Conservation (phyloP, 768 basidiomycete genomes). For the Pulveroboletus sp. region DNA sequence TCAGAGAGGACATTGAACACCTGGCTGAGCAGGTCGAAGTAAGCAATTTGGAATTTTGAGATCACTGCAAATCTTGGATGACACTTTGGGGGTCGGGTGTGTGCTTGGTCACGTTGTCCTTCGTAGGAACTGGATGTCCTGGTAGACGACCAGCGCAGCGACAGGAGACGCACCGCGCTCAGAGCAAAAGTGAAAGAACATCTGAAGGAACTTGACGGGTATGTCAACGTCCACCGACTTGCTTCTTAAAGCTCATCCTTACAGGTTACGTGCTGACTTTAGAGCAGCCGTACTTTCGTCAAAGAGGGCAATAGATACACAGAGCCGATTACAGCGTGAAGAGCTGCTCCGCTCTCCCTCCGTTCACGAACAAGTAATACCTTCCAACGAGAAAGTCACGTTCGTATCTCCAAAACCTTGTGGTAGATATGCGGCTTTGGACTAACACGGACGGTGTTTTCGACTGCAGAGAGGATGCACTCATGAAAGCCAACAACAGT, state of each 20-base stretch:
- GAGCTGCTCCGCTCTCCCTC: constrained; percentile 60
- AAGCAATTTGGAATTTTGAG: constrained; percentile 32
- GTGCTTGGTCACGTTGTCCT: not conserved
- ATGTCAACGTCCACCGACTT: constrained; percentile 17
- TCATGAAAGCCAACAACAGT: constrained; percentile 86
- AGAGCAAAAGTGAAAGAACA: constrained; percentile 48
- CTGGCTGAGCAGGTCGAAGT: constrained; percentile 64
- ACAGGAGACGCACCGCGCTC: constrained; percentile 47
- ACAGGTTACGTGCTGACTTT: constrained; percentile 57
- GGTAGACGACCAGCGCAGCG: constrained; percentile 68
- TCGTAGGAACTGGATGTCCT: constrained; percentile 61
- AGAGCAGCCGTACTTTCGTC: constrained; percentile 69
- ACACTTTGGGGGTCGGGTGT: not conserved
- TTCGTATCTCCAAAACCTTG: constrained; percentile 33
- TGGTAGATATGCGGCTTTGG: not conserved
- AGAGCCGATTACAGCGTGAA: constrained; percentile 54
- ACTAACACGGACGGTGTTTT: constrained; percentile 1
- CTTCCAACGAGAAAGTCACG: constrained; percentile 56
- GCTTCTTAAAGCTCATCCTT: not conserved
- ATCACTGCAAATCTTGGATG: not conserved
- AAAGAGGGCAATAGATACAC: constrained; percentile 67
- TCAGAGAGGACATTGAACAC: constrained; percentile 69
- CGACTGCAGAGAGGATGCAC: constrained; percentile 63
- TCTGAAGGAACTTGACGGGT: constrained; percentile 49
- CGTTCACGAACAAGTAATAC: constrained; percentile 41